Evolutionary conservation across 2,329 filamentous ascomycete genomes (phyloP).

Genomic region (Lachnellula hyalina): DNA sequence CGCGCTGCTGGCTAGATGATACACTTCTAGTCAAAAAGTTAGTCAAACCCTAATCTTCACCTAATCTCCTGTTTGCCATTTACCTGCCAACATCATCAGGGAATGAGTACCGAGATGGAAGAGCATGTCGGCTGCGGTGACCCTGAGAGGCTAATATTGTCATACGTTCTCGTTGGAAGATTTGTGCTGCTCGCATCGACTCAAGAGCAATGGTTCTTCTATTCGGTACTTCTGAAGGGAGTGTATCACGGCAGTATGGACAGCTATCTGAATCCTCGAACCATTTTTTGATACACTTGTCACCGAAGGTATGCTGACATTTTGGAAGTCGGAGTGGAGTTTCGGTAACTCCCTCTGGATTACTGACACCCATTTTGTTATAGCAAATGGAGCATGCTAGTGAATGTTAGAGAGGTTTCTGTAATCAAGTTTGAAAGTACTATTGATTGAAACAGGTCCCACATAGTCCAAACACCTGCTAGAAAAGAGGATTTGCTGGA

Average conservation of each 20-base stretch:
- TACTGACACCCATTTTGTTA: conserved; percentile 52
- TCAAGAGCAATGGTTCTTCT: conserved; percentile 13
- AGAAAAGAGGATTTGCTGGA: not conserved
- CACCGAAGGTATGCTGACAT: conserved; percentile 60
- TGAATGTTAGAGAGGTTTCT: conserved; percentile 7
- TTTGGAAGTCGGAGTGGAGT: conserved; percentile 52
- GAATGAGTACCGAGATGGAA: not conserved
- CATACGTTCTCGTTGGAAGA: conserved; percentile 10
- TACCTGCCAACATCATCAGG: conserved; percentile 1
- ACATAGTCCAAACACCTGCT: not conserved
- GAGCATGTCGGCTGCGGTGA: not conserved
- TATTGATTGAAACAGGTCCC: not conserved
- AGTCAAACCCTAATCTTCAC: not conserved
- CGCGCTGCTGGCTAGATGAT: not conserved
- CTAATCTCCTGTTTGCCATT: not conserved
- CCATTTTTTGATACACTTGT: conserved; percentile 62
- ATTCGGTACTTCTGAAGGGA: conserved; percentile 43
- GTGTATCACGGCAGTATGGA: conserved; percentile 58
- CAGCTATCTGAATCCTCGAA: conserved; percentile 57
- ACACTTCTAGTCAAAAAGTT: not conserved
- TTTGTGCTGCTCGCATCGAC: not conserved
- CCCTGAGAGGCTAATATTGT: not conserved
- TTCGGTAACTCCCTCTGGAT: conserved; percentile 54
- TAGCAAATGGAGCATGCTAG: conserved; percentile 60
- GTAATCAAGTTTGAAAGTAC: not conserved